phyloP scores from a whole-genome alignment of 192 early-diverging fungal species.

The Coemansia asiatica region DNA sequence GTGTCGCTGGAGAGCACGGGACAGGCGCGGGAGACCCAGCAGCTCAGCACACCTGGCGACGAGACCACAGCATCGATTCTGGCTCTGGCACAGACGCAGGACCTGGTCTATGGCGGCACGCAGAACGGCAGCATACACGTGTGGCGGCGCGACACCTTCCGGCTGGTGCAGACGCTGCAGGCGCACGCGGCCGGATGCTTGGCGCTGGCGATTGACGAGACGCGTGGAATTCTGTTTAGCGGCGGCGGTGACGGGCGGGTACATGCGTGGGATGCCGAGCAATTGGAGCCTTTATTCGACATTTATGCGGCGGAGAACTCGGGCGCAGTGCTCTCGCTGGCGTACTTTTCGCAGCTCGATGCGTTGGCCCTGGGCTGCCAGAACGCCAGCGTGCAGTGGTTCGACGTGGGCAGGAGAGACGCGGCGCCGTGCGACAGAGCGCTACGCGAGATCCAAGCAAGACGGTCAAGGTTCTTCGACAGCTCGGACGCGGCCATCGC shows the following conservation, averaged over 20 bases:
- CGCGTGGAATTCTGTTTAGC: slow-evolving; percentile 21
- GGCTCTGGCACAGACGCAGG: slow-evolving; percentile 60
- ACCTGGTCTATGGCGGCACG: slow-evolving; percentile 67
- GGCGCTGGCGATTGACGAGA: slow-evolving; percentile 18
- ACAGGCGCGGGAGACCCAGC: neutral
- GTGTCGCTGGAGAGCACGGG: neutral
- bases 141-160: slow-evolving; percentile 59
- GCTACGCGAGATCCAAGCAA: slow-evolving; percentile 19
- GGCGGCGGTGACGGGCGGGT: slow-evolving; percentile 69
- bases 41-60: slow-evolving; percentile 6
- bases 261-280: slow-evolving; percentile 66
- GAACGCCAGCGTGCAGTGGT: slow-evolving; percentile 72
- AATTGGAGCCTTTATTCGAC: slow-evolving; percentile 61
- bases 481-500: slow-evolving; percentile 10
- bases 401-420: slow-evolving; percentile 35
- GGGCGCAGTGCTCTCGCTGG: slow-evolving; percentile 68
- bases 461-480: slow-evolving; percentile 44
- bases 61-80: slow-evolving; percentile 59
- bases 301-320: slow-evolving; percentile 70
- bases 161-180: slow-evolving; percentile 41
- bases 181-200: slow-evolving; percentile 42
- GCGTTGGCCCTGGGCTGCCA: slow-evolving; percentile 72
- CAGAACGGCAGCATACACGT: slow-evolving; percentile 67
- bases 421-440: slow-evolving; percentile 2
- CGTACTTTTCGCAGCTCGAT: slow-evolving; percentile 57